Conservation (phyloP, 2,329 filamentous ascomycete species). For the Penicillium digitatum region DNA sequence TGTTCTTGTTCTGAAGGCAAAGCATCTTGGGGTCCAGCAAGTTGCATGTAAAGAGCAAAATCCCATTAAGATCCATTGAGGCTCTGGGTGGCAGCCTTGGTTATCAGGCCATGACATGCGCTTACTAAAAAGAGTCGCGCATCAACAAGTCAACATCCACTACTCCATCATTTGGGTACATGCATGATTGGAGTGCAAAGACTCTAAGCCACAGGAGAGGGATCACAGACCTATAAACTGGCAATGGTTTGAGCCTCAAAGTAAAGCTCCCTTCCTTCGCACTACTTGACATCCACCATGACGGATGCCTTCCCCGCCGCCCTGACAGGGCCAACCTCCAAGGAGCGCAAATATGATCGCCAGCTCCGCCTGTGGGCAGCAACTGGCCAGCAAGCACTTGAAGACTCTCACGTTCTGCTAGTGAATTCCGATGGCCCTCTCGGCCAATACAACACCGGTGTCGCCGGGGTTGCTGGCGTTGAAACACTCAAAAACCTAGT, state of each 20-base stretch:
- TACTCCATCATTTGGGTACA: neutral
- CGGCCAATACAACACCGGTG: slow-evolving; percentile 39
- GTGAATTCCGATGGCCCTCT: slow-evolving; percentile 63
- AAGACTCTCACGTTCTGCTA: slow-evolving; percentile 85
- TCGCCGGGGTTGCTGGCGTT: slow-evolving; percentile 78
- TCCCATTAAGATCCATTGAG: neutral
- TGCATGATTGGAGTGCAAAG: neutral
- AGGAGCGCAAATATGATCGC: slow-evolving; percentile 81
- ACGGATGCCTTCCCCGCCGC: slow-evolving; percentile 35
- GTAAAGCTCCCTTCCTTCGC: neutral
- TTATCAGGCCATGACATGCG: neutral
- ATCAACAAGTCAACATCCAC: slow-evolving; percentile 4
- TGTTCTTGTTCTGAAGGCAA: too few species aligned
- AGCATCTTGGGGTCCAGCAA: neutral
- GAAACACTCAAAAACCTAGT: slow-evolving; percentile 98
- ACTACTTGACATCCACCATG: slow-evolving; percentile 26
- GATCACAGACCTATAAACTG: neutral
- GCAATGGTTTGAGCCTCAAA: neutral
- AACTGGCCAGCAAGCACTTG: slow-evolving; percentile 81
- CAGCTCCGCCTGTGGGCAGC: slow-evolving; percentile 95
- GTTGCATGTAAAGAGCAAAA: neutral
- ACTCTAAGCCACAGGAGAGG: neutral
- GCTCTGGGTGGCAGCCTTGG: neutral
- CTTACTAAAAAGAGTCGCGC: slow-evolving; percentile 3
- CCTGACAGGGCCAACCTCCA: slow-evolving; percentile 52